Percentiles rank a stretch among this genome's conserved stretches.
Evolutionary conservation across 169 alveolate species (phyloP).

Genomic region (Plasmodium blacklocki): DNA sequence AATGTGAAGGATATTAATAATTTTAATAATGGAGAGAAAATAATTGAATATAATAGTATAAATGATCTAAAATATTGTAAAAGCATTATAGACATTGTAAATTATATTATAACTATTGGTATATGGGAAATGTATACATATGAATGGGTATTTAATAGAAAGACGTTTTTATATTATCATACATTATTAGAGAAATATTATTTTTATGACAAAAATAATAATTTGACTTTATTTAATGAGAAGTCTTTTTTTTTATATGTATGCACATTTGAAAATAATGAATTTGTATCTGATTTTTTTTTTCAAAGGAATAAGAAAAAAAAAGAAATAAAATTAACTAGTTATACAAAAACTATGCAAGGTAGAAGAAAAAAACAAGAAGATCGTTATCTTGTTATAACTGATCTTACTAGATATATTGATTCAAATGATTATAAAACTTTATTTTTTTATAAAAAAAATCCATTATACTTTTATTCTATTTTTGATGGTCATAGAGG

Average conservation of each 20-base stretch:
- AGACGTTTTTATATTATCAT: slow-evolving; percentile 52
- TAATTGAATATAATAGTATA: background rate
- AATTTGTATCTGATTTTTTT: slow-evolving; percentile 38
- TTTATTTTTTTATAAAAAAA: slow-evolving; percentile 49
- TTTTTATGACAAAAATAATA: slow-evolving; percentile 66
- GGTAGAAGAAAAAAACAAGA: slow-evolving; percentile 73
- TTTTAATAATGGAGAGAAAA: background rate
- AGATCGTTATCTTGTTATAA: slow-evolving; percentile 50
- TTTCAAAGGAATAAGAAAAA: slow-evolving; percentile 24
- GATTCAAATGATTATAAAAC: slow-evolving; percentile 68
- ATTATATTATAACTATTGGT: slow-evolving; percentile 38
- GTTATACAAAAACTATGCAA: slow-evolving; percentile 72
- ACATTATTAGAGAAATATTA: slow-evolving; percentile 36
- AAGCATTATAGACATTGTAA: slow-evolving; percentile 39
- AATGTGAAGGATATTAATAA: too few relatives aligned
- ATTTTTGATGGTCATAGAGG: slow-evolving; percentile 73
- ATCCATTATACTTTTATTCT: slow-evolving; percentile 58
- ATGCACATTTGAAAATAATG: slow-evolving; percentile 50
- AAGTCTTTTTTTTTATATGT: slow-evolving; percentile 60
- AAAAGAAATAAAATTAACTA: slow-evolving; percentile 41
- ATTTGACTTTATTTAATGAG: slow-evolving; percentile 45
- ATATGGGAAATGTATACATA: slow-evolving; percentile 73
- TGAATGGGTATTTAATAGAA: slow-evolving; percentile 64
- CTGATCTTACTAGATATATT: slow-evolving; percentile 50
- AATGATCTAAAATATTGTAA: slow-evolving; percentile 41